phyloP scores from a whole-genome alignment of 176 grass and related monocot genomes.

The Avena atlantica region DNA sequence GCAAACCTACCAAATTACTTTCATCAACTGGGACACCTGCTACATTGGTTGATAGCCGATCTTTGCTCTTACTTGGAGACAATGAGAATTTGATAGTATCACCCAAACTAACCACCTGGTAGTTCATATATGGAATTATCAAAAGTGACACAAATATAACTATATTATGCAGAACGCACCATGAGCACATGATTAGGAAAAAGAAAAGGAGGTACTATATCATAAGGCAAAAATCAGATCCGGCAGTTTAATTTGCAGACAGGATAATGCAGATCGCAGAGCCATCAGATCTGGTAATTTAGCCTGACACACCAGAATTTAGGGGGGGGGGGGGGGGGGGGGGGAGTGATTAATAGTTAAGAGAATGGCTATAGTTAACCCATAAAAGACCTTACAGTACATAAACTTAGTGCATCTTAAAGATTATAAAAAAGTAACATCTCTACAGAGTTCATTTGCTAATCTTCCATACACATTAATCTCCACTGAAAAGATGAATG shows the following conservation, averaged over 20 bases:
- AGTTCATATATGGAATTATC: conserved; percentile 25
- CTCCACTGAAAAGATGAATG: background rate
- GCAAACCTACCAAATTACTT: conserved; percentile 76
- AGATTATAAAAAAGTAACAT: background rate
- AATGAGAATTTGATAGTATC: conserved; percentile 98
- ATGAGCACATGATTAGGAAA: background rate
- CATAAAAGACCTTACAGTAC: background rate
- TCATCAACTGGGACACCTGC: conserved; percentile 91
- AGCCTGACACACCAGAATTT: background rate
- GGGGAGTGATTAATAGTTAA: background rate
- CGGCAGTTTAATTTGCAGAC: background rate
- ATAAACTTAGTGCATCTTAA: background rate
- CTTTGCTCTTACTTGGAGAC: conserved; percentile 88
- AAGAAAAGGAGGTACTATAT: background rate
- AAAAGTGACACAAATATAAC: conserved; percentile 12
- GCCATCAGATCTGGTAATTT: background rate
- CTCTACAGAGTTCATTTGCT: background rate
- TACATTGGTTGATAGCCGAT: conserved; percentile 89
- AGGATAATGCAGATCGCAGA: background rate
- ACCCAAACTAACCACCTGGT: conserved; percentile 95
- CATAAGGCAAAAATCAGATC: background rate
- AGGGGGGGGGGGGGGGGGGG: too few species aligned
- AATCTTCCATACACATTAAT: background rate
- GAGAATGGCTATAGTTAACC: background rate
- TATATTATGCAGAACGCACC: background rate